Evolutionary conservation across 2,329 filamentous ascomycete species (phyloP).

Genomic region (Allantophomopsis cytisporea): DNA sequence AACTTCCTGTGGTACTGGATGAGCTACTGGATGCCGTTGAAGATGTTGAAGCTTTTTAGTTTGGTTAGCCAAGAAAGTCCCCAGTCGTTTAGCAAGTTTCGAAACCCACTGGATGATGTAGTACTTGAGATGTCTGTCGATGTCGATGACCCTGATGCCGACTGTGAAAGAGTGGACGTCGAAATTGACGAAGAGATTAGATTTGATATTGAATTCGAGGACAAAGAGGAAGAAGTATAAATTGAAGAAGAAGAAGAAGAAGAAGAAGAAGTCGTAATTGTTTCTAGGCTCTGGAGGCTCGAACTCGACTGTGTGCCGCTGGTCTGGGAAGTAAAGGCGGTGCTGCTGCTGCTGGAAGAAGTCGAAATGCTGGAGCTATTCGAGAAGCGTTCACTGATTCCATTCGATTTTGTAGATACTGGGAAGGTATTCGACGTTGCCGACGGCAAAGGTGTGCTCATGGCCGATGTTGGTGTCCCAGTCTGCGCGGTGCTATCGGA

Average conservation of each 20-base stretch:
- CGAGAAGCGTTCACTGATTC: constrained; percentile 1
- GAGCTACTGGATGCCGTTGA: neutral
- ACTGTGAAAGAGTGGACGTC: constrained; percentile 1
- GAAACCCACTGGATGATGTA: neutral
- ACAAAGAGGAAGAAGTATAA: too few relatives aligned
- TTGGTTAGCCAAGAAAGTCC: too few relatives aligned
- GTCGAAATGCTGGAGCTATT: constrained; percentile 3
- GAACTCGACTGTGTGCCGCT: too few relatives aligned
- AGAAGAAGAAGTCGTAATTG: too few relatives aligned
- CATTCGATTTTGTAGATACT: neutral
- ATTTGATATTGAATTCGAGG: too few relatives aligned
- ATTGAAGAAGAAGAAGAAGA: too few relatives aligned
- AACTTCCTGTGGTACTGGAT: neutral
- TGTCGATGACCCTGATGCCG: neutral
- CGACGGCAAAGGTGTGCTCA: constrained; percentile 2
- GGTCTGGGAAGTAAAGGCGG: neutral
- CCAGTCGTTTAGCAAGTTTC: neutral
- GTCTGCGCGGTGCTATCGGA: constrained; percentile 5
- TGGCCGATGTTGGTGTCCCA: constrained; percentile 3
- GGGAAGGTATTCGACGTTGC: constrained; percentile 3
- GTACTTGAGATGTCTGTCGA: neutral
- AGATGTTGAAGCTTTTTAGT: neutral
- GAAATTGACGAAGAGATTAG: too few relatives aligned
- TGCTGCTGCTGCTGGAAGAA: constrained; percentile 4
- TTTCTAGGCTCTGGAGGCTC: too few relatives aligned